Conservation (phyloP, 371 early-diverging fungal genomes). For the Mortierella sp. region DNA sequence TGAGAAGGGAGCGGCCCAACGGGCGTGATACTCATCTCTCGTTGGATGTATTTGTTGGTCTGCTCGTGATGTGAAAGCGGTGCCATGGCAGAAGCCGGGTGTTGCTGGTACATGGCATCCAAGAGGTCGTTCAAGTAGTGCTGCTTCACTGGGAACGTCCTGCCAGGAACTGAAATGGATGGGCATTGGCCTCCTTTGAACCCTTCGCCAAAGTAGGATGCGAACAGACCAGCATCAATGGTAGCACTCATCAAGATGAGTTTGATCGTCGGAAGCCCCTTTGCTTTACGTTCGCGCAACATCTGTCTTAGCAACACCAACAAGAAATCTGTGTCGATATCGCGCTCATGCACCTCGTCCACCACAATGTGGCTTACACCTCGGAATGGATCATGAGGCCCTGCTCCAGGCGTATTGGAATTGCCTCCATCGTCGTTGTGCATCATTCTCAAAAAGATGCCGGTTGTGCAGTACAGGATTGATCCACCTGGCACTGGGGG, state of each 20-base stretch:
- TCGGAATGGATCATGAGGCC: conserved; percentile 56
- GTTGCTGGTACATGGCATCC: conserved; percentile 47
- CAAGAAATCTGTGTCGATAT: conserved; percentile 74
- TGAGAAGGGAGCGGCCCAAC: conserved; percentile 36
- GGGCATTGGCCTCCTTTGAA: conserved; percentile 57
- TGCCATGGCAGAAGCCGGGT: conserved; percentile 24
- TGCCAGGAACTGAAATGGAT: conserved; percentile 73
- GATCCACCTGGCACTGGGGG: conserved; percentile 57
- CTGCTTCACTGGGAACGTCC: conserved; percentile 72
- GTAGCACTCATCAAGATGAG: conserved; percentile 83
- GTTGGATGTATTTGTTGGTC: conserved; percentile 52
- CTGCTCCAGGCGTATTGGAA: conserved; percentile 4
- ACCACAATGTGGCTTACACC: conserved; percentile 68
- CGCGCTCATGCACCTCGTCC: conserved; percentile 79
- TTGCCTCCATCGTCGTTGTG: conserved; percentile 54
- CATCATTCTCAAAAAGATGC: conserved; percentile 68
- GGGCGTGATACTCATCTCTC: conserved; percentile 47
- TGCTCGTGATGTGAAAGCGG: conserved; percentile 46
- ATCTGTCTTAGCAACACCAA: conserved; percentile 61
- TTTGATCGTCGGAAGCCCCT: conserved; percentile 50
- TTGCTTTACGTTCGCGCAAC: conserved; percentile 55
- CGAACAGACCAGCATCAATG: conserved; percentile 64
- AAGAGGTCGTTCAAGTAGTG: conserved; percentile 73
- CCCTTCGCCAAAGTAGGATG: conserved; percentile 65
- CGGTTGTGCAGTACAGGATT: conserved; percentile 70